Conservation (phyloP, 2,329 filamentous ascomycete species). For the Ascochyta lentis region DNA sequence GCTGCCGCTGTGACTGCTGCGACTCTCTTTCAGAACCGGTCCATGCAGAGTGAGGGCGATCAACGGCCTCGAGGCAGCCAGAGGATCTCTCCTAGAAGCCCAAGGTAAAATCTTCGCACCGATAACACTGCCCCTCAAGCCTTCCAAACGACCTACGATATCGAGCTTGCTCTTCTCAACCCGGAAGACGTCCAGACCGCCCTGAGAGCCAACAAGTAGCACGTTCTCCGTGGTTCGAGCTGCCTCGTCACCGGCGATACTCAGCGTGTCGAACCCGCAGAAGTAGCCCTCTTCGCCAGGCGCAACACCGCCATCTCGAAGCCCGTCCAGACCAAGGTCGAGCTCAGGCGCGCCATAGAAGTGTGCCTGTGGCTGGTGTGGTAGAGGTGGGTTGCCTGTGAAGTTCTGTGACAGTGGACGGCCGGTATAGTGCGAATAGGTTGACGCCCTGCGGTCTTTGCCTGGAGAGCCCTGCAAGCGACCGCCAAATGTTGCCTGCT, state of each 20-base stretch:
- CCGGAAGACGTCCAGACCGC: slow-evolving; percentile 76
- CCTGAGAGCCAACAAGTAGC: slow-evolving; percentile 79
- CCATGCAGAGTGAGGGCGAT: slow-evolving; percentile 83
- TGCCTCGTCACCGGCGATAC: slow-evolving; percentile 54
- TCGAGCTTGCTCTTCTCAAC: slow-evolving; percentile 76
- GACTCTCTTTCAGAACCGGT: slow-evolving; percentile 64
- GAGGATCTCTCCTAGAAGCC: slow-evolving; percentile 61
- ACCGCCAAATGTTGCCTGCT: slow-evolving; percentile 53
- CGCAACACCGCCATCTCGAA: slow-evolving; percentile 59
- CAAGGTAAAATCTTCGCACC: slow-evolving; percentile 84
- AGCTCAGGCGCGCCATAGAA: slow-evolving; percentile 79
- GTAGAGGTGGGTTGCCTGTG: slow-evolving; percentile 66
- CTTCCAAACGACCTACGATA: slow-evolving; percentile 72
- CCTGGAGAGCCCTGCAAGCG: slow-evolving; percentile 42
- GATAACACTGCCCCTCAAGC: slow-evolving; percentile 78
- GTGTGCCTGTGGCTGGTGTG: slow-evolving; percentile 77
- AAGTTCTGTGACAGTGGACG: slow-evolving; percentile 55
- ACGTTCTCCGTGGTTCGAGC: slow-evolving; percentile 64
- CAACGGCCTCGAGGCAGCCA: slow-evolving; percentile 69
- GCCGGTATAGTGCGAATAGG: slow-evolving; percentile 58
- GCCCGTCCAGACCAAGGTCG: slow-evolving; percentile 63
- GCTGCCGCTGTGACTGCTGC: slow-evolving; percentile 43
- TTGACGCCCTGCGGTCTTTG: slow-evolving; percentile 57
- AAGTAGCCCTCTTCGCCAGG: slow-evolving; percentile 75
- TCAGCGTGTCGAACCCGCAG: slow-evolving; percentile 79